phyloP scores from a whole-genome alignment of 257 asterid species.

The Solanum pimpinellifolium region DNA sequence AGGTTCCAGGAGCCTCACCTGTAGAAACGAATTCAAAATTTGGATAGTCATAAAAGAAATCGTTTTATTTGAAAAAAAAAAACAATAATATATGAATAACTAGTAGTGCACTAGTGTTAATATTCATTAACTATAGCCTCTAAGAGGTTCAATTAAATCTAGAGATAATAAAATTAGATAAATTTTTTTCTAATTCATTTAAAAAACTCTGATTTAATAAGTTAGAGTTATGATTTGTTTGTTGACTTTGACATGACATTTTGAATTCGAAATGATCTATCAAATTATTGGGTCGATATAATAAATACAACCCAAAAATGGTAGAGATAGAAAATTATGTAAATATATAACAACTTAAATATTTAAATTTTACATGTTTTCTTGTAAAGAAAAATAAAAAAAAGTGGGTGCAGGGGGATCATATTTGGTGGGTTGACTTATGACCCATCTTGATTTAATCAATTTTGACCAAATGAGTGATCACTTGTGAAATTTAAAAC shows the following conservation, averaged over 20 bases:
- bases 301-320: not conserved
- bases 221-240: not conserved
- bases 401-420: no score
- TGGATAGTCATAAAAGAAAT: not conserved
- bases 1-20: conserved; percentile 81
- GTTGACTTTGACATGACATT: not conserved
- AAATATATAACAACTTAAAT: not conserved
- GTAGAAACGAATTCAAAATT: not conserved
- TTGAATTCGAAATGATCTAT: not conserved
- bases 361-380: not conserved
- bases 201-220: not conserved
- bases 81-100: no score
- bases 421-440: not conserved
- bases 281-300: not conserved
- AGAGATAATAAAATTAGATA: not conserved
- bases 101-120: not conserved
- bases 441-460: not conserved
- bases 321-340: not conserved
- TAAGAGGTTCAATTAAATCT: not conserved
- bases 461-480: not conserved
- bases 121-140: not conserved
- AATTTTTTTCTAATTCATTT: accelerated
- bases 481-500: not conserved
- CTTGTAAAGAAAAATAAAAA: not conserved
- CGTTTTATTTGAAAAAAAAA: not conserved